Evolutionary conservation across 768 basidiomycete species (phyloP).

Genomic region (Dentipellis sp.): DNA sequence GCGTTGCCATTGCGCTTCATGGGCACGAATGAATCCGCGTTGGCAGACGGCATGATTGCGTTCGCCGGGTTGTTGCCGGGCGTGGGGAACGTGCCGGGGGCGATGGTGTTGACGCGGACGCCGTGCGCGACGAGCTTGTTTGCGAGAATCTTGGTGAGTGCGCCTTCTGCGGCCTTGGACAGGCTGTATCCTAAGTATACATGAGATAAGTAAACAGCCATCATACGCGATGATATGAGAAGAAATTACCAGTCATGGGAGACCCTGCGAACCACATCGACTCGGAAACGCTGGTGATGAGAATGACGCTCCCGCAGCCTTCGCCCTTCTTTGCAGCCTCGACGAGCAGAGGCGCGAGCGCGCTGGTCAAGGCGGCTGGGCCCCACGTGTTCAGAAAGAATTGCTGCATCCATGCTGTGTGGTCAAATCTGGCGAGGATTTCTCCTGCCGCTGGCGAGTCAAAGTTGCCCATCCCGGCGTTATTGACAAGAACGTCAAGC

Average conservation of each 20-base stretch:
- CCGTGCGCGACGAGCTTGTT: too few species aligned
- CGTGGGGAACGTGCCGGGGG: too few species aligned
- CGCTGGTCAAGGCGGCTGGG: slow-evolving; percentile 68
- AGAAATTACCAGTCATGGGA: slow-evolving; percentile 65
- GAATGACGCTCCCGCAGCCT: too few species aligned
- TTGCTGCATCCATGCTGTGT: slow-evolving; percentile 60
- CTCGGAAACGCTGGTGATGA: too few species aligned
- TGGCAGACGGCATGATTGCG: slow-evolving; percentile 24
- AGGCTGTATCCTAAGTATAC: too few species aligned
- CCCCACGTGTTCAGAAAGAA: slow-evolving; percentile 64
- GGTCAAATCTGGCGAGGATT: slow-evolving; percentile 49
- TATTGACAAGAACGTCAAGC: slow-evolving; percentile 68
- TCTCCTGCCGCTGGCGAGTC: slow-evolving; percentile 26
- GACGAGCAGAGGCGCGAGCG: slow-evolving; percentile 49
- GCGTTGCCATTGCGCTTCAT: slow-evolving; percentile 46
- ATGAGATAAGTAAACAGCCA: slow-evolving; percentile 44
- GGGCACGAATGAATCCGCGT: slow-evolving; percentile 34
- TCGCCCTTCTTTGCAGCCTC: too few species aligned
- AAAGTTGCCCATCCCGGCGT: slow-evolving; percentile 54
- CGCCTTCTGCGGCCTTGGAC: too few species aligned
- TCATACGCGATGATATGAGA: slow-evolving; percentile 69
- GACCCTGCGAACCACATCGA: slow-evolving; percentile 18
- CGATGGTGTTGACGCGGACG: too few species aligned
- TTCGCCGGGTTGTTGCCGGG: slow-evolving; percentile 14
- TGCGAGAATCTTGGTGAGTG: too few species aligned